Evolutionary conservation across 192 early-diverging fungal genomes (phyloP), one percentile per base, ranked within the genome.

Genomic region (Allomyces javanicus): DNA sequence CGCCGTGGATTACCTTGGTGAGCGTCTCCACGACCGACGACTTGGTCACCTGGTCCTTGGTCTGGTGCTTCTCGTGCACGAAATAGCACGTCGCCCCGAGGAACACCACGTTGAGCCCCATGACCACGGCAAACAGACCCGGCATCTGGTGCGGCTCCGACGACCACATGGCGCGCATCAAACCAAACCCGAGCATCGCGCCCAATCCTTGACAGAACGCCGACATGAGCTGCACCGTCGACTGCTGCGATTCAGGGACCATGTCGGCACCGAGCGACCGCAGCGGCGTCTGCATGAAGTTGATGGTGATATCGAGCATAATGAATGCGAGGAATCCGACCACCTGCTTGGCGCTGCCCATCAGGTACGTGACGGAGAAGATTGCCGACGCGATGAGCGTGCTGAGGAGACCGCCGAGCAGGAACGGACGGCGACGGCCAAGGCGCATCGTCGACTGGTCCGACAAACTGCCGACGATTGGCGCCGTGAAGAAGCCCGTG

Each of bases 401-500:
- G 10, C 25, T 44, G 22, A 65, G 3, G 45, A 71, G 66, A 55
- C 70, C 70, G 43, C 25, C 62, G 24, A 71, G 25, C 22, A 71
- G 69, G 67, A 44, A 71, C 44, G 70, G 70, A 25, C 70, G 66
- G 45, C 70, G 70, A 0, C 70, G 66, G 61, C 70, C 70, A 11
- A 45, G 69, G 22, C 69, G 70, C 33, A 25, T 44, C 17, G 67
- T 68, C 27, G 58, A 63, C 44, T 24, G n/a, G 61, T 71, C 70
- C 61, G 70, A 71, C 44, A 64, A 68, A 23, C 25, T 64, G 21
- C 70, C 70, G 64, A 71, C 62, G 10, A 69, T 22, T 9, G 70
- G 70, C 23, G 70, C 70, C 24, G 61, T 65, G 25, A 71, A 68
- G 70, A 71, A 71, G n/a, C 70, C 70, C 25, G 70, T 68, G 44